Conservation (phyloP, 768 basidiomycete genomes). For the Serendipita indica region DNA sequence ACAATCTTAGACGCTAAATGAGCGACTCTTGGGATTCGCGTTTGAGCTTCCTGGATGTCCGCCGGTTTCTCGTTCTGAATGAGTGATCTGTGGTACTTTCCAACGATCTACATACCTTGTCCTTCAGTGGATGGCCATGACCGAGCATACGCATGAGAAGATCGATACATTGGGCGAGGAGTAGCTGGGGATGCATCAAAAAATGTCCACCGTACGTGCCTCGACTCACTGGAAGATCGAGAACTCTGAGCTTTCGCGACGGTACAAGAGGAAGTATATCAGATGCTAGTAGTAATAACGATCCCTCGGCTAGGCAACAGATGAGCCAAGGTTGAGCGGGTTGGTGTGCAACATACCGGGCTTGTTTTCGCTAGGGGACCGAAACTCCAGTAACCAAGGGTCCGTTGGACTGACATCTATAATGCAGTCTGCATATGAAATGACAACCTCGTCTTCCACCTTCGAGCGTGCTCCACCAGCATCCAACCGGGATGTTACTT, state of each 20-base stretch:
- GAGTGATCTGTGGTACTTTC: too few species aligned
- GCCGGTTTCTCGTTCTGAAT: too few species aligned
- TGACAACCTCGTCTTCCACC: conserved; percentile 50
- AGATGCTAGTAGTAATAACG: neutral
- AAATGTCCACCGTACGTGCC: too few species aligned
- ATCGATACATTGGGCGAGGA: too few species aligned
- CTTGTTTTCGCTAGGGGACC: neutral
- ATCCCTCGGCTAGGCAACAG: too few species aligned
- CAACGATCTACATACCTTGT: too few species aligned
- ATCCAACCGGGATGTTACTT: conserved; percentile 27
- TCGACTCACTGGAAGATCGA: neutral
- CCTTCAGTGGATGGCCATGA: too few species aligned
- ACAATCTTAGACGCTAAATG: neutral
- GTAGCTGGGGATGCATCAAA: too few species aligned
- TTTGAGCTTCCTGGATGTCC: neutral
- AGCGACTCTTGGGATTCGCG: neutral
- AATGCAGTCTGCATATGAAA: conserved; percentile 52
- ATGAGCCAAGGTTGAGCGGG: too few species aligned
- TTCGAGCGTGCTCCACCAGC: conserved; percentile 19
- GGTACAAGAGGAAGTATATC: neutral
- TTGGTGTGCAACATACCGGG: too few species aligned
- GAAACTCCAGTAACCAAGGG: neutral
- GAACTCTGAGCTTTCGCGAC: neutral
- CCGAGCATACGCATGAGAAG: too few species aligned
- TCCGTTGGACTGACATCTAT: conserved; percentile 15